A percentile compares a stretch with the other conserved stretches of the same genome.
These are phyloP conservation scores for Fusarium staphyleae DNA, from an alignment of 2,329 filamentous ascomycete species.

Conservation along the genomic window DNA sequence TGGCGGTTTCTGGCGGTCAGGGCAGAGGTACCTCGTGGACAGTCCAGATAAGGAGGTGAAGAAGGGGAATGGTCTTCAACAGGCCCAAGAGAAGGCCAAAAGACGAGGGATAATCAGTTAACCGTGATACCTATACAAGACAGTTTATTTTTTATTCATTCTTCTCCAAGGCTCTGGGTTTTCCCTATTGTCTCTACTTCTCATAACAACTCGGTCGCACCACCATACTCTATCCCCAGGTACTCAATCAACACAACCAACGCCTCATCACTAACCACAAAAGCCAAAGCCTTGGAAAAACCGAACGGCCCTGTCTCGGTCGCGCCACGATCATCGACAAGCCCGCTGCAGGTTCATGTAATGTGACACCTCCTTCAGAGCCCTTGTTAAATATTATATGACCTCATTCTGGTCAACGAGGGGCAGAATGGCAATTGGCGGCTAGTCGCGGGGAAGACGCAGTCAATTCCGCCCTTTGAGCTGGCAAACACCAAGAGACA, in stretches of 20 bases:
- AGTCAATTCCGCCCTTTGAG: slow-evolving; percentile 31
- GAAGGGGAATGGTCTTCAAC: slow-evolving; percentile 35
- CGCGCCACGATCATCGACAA: slow-evolving; percentile 21
- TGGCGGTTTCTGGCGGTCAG: slow-evolving; percentile 16
- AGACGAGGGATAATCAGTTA: slow-evolving; percentile 27
- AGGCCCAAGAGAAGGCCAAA: slow-evolving; percentile 19
- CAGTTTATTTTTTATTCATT: background rate
- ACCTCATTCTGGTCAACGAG: slow-evolving; percentile 11
- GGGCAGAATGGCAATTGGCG: slow-evolving; percentile 35
- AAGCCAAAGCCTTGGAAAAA: slow-evolving; percentile 1
- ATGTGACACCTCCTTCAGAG: slow-evolving; percentile 24
- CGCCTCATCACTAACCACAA: background rate
- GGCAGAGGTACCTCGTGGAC: background rate
- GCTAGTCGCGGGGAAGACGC: slow-evolving; percentile 32
- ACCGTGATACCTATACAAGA: slow-evolving; percentile 23
- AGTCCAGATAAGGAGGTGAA: slow-evolving; percentile 7
- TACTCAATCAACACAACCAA: background rate
- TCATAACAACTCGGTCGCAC: slow-evolving; percentile 9
- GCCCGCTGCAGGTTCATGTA: slow-evolving; percentile 18
- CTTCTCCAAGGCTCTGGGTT: background rate
- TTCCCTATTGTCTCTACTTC: background rate
- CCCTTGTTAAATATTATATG: slow-evolving; percentile 9
- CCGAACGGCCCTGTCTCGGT: background rate
- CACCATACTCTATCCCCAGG: background rate
- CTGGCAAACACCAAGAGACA: background rate